Evolutionary conservation across 192 early-diverging fungal species (phyloP).

Genomic region (Podochytrium sp.): DNA sequence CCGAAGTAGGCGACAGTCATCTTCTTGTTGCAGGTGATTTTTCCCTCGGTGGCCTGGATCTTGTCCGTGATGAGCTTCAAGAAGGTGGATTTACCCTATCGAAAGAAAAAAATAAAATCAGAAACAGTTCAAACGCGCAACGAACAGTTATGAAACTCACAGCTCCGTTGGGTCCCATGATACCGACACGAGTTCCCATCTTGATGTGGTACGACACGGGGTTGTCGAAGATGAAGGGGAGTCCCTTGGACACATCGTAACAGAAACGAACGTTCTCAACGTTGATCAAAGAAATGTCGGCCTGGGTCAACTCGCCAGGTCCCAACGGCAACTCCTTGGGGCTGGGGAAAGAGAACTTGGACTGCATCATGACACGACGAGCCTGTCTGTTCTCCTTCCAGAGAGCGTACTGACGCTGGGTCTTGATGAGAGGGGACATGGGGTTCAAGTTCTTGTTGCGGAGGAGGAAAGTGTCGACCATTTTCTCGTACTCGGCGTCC

Average conservation of each 20-base stretch:
- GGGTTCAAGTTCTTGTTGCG: slow-evolving; percentile 75
- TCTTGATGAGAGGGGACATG: slow-evolving; percentile 57
- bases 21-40: slow-evolving; percentile 75
- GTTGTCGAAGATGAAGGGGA: slow-evolving; percentile 54
- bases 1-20: slow-evolving; percentile 84
- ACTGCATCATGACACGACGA: slow-evolving; percentile 3
- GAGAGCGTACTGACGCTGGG: slow-evolving; percentile 2
- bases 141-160: slow-evolving; percentile 52
- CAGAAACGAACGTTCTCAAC: slow-evolving; percentile 73
- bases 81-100: slow-evolving; percentile 61
- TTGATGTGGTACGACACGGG: slow-evolving; percentile 65
- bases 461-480: slow-evolving; percentile 26
- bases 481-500: slow-evolving; percentile 28
- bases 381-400: slow-evolving; percentile 22
- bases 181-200: slow-evolving; percentile 78
- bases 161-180: slow-evolving; percentile 83
- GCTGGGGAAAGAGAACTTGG: slow-evolving; percentile 71
- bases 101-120: background rate
- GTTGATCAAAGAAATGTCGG: slow-evolving; percentile 77
- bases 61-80: slow-evolving; percentile 82
- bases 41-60: slow-evolving; percentile 64
- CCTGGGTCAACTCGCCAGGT: slow-evolving; percentile 65
- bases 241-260: slow-evolving; percentile 61
- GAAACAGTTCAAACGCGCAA: background rate
- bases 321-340: slow-evolving; percentile 61